Percentiles rank a stretch among this genome's conserved stretches.
Evolutionary conservation across 805 yeast genomes (phyloP).

Genomic region (Tetrapisispora nanseiensis): DNA sequence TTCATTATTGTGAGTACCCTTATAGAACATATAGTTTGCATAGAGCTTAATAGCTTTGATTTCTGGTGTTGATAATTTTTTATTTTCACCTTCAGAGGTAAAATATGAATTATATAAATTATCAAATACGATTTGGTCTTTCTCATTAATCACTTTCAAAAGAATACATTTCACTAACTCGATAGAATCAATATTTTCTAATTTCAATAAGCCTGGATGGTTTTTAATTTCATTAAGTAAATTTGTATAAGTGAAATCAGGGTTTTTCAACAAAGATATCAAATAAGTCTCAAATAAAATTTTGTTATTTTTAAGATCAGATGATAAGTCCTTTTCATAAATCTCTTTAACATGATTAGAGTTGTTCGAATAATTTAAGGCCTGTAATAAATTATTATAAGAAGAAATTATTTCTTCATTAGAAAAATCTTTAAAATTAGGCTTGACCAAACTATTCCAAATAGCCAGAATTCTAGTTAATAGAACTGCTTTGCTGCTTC

Average conservation of each 20-base stretch:
- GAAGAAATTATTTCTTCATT: conserved; percentile 8
- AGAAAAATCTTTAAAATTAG: conserved; percentile 4
- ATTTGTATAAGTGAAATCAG: conserved; percentile 6
- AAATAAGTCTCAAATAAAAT: conserved; percentile 17
- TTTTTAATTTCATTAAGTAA: conserved; percentile 12
- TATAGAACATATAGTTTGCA: conserved; percentile 11
- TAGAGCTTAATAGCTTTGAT: conserved; percentile 20
- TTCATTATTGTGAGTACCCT: background rate
- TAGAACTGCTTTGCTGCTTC: conserved; percentile 7
- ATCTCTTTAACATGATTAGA: conserved; percentile 11
- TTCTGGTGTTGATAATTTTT: conserved; percentile 11
- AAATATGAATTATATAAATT: conserved; percentile 13
- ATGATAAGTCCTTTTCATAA: conserved; percentile 22
- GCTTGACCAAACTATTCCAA: conserved; percentile 23
- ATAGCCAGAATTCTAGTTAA: conserved; percentile 23
- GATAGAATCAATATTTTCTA: conserved; percentile 7
- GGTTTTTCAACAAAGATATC: conserved; percentile 7
- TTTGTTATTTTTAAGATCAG: conserved; percentile 11
- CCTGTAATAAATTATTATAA: conserved; percentile 16
- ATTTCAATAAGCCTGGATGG: background rate
- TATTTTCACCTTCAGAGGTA: conserved; percentile 1
- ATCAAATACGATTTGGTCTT: conserved; percentile 8
- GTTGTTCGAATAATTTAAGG: conserved; percentile 16
- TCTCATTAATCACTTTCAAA: conserved; percentile 9
- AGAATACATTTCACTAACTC: conserved; percentile 20